Percentiles rank a stretch among this genome's conserved stretches.
Conservation (phyloP, 2,329 filamentous ascomycete genomes). For the Cladosporium sp. region DNA sequence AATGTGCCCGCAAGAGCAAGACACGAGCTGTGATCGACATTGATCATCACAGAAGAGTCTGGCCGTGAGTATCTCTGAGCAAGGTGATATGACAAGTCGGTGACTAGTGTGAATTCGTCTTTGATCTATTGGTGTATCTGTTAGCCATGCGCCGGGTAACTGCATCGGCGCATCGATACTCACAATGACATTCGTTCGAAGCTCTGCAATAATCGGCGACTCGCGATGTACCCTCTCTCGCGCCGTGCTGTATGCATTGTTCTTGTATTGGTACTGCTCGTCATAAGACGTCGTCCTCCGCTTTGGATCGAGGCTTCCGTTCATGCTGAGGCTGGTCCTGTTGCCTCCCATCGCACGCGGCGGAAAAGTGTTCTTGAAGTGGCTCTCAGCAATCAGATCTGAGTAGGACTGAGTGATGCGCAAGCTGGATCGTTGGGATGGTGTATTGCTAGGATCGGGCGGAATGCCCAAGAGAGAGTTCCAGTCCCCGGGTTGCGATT, state of each 20-base stretch:
- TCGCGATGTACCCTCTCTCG: slow-evolving; percentile 17
- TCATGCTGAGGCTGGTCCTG: slow-evolving; percentile 25
- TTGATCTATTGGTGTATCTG: slow-evolving; percentile 55
- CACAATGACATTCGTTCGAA: slow-evolving; percentile 55
- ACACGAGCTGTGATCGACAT: slow-evolving; percentile 72
- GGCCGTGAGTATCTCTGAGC: slow-evolving; percentile 74
- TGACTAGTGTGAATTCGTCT: slow-evolving; percentile 73
- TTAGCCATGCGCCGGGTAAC: slow-evolving; percentile 13
- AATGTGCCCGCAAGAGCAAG: slow-evolving; percentile 74
- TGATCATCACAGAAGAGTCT: slow-evolving; percentile 71
- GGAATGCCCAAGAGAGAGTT: background rate
- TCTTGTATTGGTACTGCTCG: slow-evolving; percentile 37
- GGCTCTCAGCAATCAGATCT: slow-evolving; percentile 17
- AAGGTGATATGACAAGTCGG: slow-evolving; percentile 70
- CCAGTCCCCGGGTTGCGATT: background rate
- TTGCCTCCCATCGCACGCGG: slow-evolving; percentile 17
- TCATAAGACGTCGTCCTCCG: slow-evolving; percentile 39
- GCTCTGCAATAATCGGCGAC: slow-evolving; percentile 49
- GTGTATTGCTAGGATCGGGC: background rate
- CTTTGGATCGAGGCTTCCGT: slow-evolving; percentile 25
- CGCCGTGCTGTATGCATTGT: slow-evolving; percentile 22
- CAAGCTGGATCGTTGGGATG: slow-evolving; percentile 8
- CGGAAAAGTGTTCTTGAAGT: background rate
- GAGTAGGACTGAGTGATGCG: slow-evolving; percentile 23
- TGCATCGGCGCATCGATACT: slow-evolving; percentile 25